A percentile compares a stretch with the other conserved stretches of the same genome.
These are phyloP conservation scores for Sesbania bispinosa DNA, from an alignment of 306 rosid genomes.

Conservation along the genomic window DNA sequence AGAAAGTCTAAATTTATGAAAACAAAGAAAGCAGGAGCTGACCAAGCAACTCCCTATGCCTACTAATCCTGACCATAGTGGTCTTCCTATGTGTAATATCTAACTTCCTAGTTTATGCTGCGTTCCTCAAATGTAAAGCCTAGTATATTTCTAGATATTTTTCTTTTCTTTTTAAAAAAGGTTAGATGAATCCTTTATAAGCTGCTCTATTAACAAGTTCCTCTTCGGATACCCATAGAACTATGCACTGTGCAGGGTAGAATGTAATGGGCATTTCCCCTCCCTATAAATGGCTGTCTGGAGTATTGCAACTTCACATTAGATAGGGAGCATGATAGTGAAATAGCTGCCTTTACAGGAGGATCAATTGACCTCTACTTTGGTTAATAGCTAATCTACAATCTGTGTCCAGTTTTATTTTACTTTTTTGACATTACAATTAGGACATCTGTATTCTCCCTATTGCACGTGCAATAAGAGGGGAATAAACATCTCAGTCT, in stretches of 20 bases:
- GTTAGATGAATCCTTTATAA: slow-evolving; percentile 6
- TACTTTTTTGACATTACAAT: not conserved
- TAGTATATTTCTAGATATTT: not conserved
- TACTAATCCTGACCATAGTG: not conserved
- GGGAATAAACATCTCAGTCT: not conserved
- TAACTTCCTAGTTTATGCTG: slow-evolving; percentile 3
- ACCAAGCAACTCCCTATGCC: not conserved
- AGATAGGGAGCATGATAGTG: not conserved
- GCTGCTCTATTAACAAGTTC: not conserved
- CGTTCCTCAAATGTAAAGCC: not conserved
- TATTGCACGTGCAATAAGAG: not conserved
- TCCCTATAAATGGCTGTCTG: not conserved
- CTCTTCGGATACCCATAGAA: not conserved
- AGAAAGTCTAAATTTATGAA: not conserved
- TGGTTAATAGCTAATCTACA: not conserved
- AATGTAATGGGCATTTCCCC: not conserved
- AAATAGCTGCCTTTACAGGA: not conserved
- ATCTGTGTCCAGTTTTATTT: not conserved
- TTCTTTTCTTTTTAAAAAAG: not conserved
- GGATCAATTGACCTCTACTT: not conserved
- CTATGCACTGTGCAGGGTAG: not conserved
- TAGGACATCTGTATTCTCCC: not conserved
- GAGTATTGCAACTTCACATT: not conserved
- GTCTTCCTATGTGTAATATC: slow-evolving; percentile 2
- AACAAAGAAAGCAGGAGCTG: slow-evolving; percentile 19